Conservation (phyloP, 371 early-diverging fungal genomes). For the Batrachochytrium dendrobatidis region DNA sequence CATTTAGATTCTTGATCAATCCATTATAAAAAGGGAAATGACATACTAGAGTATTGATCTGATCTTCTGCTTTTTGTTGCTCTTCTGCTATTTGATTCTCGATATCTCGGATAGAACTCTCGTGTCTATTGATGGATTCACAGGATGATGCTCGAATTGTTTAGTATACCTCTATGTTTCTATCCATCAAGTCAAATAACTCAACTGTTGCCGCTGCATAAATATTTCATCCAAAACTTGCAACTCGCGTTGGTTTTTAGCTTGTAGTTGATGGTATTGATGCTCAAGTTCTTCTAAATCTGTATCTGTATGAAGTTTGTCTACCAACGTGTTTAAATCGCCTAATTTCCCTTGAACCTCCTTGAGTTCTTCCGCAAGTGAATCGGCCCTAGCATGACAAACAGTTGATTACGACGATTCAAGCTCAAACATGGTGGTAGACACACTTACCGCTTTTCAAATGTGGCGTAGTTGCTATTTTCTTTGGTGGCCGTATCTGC, state of each 20-base stretch:
- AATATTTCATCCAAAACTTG: conserved; percentile 41
- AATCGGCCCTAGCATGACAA: conserved; percentile 29
- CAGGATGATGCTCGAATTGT: conserved; percentile 4
- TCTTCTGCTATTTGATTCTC: conserved; percentile 36
- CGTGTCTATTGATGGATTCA: conserved; percentile 22
- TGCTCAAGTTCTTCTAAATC: conserved; percentile 45
- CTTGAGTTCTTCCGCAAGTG: conserved; percentile 36
- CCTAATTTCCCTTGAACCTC: conserved; percentile 50
- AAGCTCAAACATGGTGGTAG: neutral
- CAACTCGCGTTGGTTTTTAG: conserved; percentile 37
- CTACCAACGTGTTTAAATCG: conserved; percentile 46
- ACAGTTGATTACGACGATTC: neutral
- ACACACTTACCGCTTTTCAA: conserved; percentile 37
- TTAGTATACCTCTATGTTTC: conserved; percentile 4
- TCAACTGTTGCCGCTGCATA: conserved; percentile 40
- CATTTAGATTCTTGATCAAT: neutral
- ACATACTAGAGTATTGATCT: conserved; percentile 33
- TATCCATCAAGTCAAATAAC: neutral
- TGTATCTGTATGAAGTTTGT: conserved; percentile 44
- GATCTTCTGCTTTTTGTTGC: conserved; percentile 27
- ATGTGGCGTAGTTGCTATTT: conserved; percentile 33
- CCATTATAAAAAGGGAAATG: neutral
- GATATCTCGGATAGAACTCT: conserved; percentile 28
- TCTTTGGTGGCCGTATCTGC: conserved; percentile 31
- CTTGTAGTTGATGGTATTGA: conserved; percentile 24